Evolutionary conservation across 208 protist species (phyloP).

Genomic region (Acanthamoeba healyi): DNA sequence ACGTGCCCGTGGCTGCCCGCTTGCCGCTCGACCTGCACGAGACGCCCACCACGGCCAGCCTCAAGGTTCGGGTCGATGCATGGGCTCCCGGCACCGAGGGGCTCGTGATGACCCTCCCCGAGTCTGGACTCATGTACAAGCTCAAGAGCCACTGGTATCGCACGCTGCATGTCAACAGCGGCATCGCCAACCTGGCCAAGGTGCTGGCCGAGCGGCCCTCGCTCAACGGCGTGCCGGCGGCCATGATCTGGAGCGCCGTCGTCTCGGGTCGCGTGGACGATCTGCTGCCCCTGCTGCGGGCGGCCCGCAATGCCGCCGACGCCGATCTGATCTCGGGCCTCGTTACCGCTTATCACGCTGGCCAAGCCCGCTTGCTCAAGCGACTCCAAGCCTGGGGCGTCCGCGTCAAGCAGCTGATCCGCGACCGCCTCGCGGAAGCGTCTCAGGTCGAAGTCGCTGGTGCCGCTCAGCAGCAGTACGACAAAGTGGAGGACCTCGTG

Average conservation of each 20-base stretch:
- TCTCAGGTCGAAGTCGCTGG: too few relatives aligned
- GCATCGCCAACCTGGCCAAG: conserved; percentile 62
- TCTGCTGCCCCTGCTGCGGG: conserved; percentile 23
- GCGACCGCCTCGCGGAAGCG: not conserved
- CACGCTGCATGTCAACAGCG: conserved; percentile 55
- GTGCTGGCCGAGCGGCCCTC: conserved; percentile 40
- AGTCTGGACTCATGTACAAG: conserved; percentile 44
- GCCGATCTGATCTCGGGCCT: not conserved
- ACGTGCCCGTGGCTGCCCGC: not conserved
- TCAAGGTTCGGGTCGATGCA: not conserved
- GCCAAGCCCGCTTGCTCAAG: not conserved
- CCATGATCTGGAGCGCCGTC: conserved; percentile 66
- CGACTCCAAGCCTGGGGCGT: conserved; percentile 24
- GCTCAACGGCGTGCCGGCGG: conserved; percentile 11
- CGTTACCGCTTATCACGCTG: not conserved
- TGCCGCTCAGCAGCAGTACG: not conserved
- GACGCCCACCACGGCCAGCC: conserved; percentile 31
- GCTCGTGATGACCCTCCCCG: conserved; percentile 20
- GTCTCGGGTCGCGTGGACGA: conserved; percentile 29
- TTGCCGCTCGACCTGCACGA: not conserved
- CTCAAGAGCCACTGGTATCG: conserved; percentile 74
- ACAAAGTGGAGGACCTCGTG: conserved; percentile 20
- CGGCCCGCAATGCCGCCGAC: conserved; percentile 3
- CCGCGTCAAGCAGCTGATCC: not conserved
- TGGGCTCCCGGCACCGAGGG: conserved; percentile 53